Percentiles rank a stretch among this genome's conserved stretches.
phyloP scores from a whole-genome alignment of 2,329 filamentous ascomycete species.

The Botrytis byssoidea region DNA sequence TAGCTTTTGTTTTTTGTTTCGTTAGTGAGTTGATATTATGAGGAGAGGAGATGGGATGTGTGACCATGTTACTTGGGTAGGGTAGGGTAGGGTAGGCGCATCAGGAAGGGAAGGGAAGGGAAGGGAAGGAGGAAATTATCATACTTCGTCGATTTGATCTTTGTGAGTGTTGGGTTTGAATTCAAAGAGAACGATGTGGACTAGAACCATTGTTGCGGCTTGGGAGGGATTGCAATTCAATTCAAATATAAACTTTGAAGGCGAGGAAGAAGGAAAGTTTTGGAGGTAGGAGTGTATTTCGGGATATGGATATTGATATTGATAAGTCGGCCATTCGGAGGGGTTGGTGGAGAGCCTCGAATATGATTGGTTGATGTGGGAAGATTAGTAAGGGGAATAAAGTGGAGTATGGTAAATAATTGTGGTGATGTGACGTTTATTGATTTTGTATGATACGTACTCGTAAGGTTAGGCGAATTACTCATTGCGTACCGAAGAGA shows the following conservation, averaged over 20 bases:
- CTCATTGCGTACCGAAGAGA: background rate
- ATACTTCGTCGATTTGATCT: slow-evolving; percentile 56
- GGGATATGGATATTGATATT: background rate
- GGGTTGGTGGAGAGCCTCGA: background rate
- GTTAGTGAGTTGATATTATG: background rate
- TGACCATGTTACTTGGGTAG: background rate
- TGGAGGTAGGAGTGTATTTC: background rate
- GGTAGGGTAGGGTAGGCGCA: background rate
- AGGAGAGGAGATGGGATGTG: too few species aligned
- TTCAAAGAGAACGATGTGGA: slow-evolving; percentile 68
- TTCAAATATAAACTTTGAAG: background rate
- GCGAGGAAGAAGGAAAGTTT: background rate
- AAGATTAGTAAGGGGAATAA: background rate
- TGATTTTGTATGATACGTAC: too few species aligned
- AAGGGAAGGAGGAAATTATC: slow-evolving; percentile 25
- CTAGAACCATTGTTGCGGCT: slow-evolving; percentile 52
- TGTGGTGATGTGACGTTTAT: background rate
- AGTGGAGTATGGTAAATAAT: background rate
- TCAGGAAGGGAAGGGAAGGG: background rate
- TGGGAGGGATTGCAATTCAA: background rate
- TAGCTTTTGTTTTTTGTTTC: slow-evolving; percentile 42
- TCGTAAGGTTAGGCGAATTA: background rate
- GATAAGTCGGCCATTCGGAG: background rate
- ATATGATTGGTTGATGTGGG: background rate
- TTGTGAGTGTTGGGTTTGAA: slow-evolving; percentile 54